Conservation (phyloP, 2,329 filamentous ascomycete genomes). For the Neofusicoccum ribis region DNA sequence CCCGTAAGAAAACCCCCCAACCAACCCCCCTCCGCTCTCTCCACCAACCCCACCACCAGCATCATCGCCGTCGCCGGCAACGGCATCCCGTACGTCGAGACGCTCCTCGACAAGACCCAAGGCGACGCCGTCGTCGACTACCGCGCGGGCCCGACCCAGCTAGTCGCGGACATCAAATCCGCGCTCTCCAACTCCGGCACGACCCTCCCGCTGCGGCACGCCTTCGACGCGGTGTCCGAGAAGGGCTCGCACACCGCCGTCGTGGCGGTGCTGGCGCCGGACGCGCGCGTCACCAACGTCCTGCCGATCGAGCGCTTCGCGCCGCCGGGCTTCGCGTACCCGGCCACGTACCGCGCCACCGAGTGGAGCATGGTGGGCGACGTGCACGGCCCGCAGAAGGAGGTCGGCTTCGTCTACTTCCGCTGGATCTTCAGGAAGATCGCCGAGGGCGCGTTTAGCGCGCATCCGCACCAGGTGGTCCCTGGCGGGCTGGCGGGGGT, state of each 20-base stretch:
- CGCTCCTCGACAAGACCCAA: slow-evolving; percentile 39
- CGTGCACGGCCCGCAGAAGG: slow-evolving; percentile 32
- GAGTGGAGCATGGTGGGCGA: slow-evolving; percentile 40
- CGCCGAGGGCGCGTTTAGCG: slow-evolving; percentile 51
- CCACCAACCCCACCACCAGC: too few species aligned
- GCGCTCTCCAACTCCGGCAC: slow-evolving; percentile 41
- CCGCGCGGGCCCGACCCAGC: slow-evolving; percentile 45
- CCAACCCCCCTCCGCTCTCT: too few species aligned
- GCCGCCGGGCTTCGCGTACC: slow-evolving; percentile 41
- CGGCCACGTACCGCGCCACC: slow-evolving; percentile 38
- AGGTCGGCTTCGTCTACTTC: slow-evolving; percentile 50
- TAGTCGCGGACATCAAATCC: slow-evolving; percentile 48
- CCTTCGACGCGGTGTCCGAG: slow-evolving; percentile 60
- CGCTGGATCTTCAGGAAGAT: slow-evolving; percentile 48
- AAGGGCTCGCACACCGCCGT: slow-evolving; percentile 49
- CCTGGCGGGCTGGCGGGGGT: slow-evolving; percentile 57
- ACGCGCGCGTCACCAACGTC: slow-evolving; percentile 41
- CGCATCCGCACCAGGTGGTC: slow-evolving; percentile 55
- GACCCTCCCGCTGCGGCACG: slow-evolving; percentile 46
- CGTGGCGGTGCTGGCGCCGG: slow-evolving; percentile 37
- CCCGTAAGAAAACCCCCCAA: slow-evolving; percentile 24
- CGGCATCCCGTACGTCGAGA: slow-evolving; percentile 38
- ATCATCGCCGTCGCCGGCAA: slow-evolving; percentile 45
- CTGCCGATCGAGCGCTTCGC: slow-evolving; percentile 33
- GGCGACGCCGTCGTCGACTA: slow-evolving; percentile 54